These are phyloP conservation scores for Globisporangium apiculatum DNA, from an alignment of 352 stramenopile species.

Conservation along the genomic window DNA sequence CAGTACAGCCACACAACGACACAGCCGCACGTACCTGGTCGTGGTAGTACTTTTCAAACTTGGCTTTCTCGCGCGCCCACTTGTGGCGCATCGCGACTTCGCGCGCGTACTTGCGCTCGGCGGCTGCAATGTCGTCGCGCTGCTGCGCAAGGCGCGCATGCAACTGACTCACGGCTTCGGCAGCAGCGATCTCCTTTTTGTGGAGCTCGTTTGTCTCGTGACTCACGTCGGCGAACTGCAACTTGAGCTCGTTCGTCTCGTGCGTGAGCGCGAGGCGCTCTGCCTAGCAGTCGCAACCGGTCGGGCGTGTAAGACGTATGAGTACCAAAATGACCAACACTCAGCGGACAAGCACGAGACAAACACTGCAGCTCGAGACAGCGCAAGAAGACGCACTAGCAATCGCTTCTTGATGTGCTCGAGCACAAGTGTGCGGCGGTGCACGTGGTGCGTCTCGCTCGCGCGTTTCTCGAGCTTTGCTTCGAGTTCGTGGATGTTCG, in stretches of 20 bases:
- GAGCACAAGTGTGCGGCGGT: conserved; percentile 54
- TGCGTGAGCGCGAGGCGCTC: conserved; percentile 45
- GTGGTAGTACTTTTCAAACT: conserved; percentile 84
- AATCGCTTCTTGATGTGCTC: conserved; percentile 80
- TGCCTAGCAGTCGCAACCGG: conserved; percentile 13
- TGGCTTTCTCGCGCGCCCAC: conserved; percentile 71
- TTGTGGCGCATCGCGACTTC: conserved; percentile 69
- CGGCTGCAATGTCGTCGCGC: conserved; percentile 59
- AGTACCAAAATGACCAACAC: too few relatives aligned
- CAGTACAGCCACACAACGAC: neutral
- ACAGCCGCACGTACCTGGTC: conserved; percentile 34
- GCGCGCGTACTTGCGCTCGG: conserved; percentile 50
- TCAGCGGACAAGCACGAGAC: too few relatives aligned
- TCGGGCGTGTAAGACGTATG: neutral
- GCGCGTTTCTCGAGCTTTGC: conserved; percentile 48
- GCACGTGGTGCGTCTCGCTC: conserved; percentile 51
- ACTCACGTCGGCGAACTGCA: conserved; percentile 43
- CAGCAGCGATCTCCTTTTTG: conserved; percentile 67
- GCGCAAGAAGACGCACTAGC: conserved; percentile 17
- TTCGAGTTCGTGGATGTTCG: conserved; percentile 74
- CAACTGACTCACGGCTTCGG: conserved; percentile 62
- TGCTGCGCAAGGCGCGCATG: conserved; percentile 59
- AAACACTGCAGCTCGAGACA: neutral
- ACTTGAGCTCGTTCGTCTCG: conserved; percentile 60
- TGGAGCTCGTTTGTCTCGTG: conserved; percentile 71